Evolutionary conservation across 2,329 filamentous ascomycete species (phyloP), one percentile per base, ranked within the genome.

Genomic region (Penicillium freii): DNA sequence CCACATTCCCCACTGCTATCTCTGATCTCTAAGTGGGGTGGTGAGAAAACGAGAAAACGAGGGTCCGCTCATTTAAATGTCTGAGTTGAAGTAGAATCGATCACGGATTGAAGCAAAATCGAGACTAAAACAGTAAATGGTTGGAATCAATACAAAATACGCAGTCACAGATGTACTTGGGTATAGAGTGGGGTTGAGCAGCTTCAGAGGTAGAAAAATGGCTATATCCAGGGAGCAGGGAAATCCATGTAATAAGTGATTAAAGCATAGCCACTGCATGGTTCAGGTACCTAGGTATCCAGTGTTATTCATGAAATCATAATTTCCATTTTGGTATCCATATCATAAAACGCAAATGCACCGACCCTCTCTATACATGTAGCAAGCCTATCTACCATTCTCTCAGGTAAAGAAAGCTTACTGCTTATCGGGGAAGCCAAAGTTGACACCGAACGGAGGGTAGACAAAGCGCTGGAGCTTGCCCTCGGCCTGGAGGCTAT

Each of bases 371-470:
- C 36, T 54, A 43, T 55, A 48, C 25, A 59, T 58, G 27, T 25
- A 33, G 27, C n/a, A 50, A 27, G 27, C 25, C 17, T 44, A 52
- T 51, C n/a, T 5, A 19, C 33, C 17, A 40, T 19, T 39, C 9
- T 33, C 17, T 1, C 21, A 15, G n/a, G 27, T 34, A 31, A 49
- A 13, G 4, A 13, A 31, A 25, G 23, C 47, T 43, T 59, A 64
- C 31, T 56, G 62, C 80, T 87, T 87, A 70, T 90, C 87, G n/a
- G 86, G 87, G 77, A 90, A 90, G 2, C 87, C 87, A 71, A 90
- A 87, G 67, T 87, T 80, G 48, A 88, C 75, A 3, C 85, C 85
- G 67, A 89, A 90, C 0, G 86, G 82, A 63, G 87, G 87, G 71
- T 87, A 89, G 34, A 90, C 85, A 61, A 84, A 89, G 49, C 75